phyloP scores from a whole-genome alignment of 441 rosid species.

The Euphorbia corollata region DNA sequence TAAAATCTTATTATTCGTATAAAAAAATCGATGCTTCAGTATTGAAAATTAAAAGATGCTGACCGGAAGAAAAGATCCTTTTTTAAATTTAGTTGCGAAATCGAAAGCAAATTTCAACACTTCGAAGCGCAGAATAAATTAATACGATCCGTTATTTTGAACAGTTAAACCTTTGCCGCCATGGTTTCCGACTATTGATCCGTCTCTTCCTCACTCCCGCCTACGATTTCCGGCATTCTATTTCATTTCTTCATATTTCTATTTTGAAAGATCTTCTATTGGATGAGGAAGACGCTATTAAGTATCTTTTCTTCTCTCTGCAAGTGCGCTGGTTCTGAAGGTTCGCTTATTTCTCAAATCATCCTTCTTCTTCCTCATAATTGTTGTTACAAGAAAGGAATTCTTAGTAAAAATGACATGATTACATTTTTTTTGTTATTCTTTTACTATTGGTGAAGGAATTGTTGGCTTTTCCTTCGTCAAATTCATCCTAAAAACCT shows the following conservation, averaged over 20 bases:
- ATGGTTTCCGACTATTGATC: not conserved
- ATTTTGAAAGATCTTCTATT: not conserved
- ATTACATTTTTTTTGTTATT: too few relatives aligned
- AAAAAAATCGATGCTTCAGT: too few relatives aligned
- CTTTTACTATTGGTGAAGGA: too few relatives aligned
- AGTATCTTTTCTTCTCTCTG: constrained; percentile 26
- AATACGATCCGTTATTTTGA: too few relatives aligned
- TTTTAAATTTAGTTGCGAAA: too few relatives aligned
- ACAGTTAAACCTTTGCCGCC: too few relatives aligned
- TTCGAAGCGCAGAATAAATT: too few relatives aligned
- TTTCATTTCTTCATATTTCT: not conserved
- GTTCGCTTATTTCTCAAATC: not conserved
- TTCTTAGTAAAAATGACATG: not conserved
- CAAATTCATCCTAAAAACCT: not conserved
- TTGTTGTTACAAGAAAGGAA: not conserved
- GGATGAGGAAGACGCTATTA: constrained; percentile 28
- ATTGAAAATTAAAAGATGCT: too few relatives aligned
- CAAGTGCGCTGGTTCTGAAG: constrained; percentile 21
- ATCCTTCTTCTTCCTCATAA: not conserved
- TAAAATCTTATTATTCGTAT: too few relatives aligned
- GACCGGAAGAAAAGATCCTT: too few relatives aligned
- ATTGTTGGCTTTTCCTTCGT: too few relatives aligned
- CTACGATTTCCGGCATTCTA: not conserved
- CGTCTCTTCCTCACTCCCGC: not conserved
- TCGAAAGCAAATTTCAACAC: too few relatives aligned